Evolutionary conservation across 208 protist genomes (phyloP), one percentile per base, ranked within the genome.

Genomic region (Trypanosomatidae sp.): DNA sequence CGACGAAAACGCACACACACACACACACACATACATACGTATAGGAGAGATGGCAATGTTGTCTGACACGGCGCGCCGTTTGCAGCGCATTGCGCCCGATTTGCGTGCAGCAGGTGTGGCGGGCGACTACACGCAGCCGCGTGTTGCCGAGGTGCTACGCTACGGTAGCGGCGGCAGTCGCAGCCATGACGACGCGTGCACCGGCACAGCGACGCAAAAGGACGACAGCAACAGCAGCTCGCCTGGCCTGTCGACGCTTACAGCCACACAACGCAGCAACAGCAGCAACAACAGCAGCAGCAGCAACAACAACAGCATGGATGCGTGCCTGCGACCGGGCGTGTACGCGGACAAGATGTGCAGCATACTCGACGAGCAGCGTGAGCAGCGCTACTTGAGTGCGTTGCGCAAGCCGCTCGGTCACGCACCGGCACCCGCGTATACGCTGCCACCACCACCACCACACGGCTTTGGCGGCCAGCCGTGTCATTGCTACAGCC

Each of bases 391-490:
- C 43, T 88, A 80, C 60, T 32, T 53, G 28, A 74, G 61, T 33
- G 33, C 64, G 53, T 45, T 53, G 6, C 62, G 52, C 20, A 48
- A 53, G 5, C 83, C 83, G 0, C 74, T 92, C 32, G 83, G 83
- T 6, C 76, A 53, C 43, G 59, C 51, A 1, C 75, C 71, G 1
- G 43, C 43, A 13, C 57, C 71, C 6, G 23, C 46, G n/a, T n/a
- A 18, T 40, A 66, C 48, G 53, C 65, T 0, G 49, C 82, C 8
- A 45, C 42, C 5, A 55, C 62, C 25, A 71, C 76, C 2, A n/a
- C 66, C 64, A 15, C 50, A 66, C 13, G 83, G 83, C 23, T 92
- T 88, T 43, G 83, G 83, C 33, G 40, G 72, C n/a, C n/a, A n/a
- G n/a, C n/a, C n/a, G n/a, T n/a, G n/a, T n/a, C n/a, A n/a, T n/a